phyloP scores from a whole-genome alignment of 176 grass and related monocot genomes.

The Hsuehochloa calcarea region DNA sequence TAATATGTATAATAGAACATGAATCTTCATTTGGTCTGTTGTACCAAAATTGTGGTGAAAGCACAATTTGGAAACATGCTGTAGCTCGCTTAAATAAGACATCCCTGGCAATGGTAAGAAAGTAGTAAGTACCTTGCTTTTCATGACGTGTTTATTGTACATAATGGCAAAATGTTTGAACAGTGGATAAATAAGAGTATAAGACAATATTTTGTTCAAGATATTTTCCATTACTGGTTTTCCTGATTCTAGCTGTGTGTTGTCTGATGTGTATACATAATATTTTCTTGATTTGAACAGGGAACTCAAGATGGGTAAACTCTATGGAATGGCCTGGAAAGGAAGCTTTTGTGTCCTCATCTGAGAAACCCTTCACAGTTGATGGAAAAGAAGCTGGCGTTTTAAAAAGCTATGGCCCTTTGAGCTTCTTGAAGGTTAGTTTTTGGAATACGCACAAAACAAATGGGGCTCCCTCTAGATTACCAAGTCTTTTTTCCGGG shows the following conservation, averaged over 20 bases:
- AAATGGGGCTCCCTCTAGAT: background rate
- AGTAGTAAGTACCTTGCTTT: background rate
- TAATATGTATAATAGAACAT: background rate
- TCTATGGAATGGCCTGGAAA: conserved; percentile 91
- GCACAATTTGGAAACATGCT: background rate
- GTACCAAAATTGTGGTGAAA: conserved; percentile 8
- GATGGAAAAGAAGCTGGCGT: conserved; percentile 75
- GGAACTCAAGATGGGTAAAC: conserved; percentile 95
- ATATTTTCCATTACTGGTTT: background rate
- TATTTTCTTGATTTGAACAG: conserved; percentile 36
- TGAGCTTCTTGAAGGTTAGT: conserved; percentile 93
- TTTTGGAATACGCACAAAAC: background rate
- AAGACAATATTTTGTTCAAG: background rate
- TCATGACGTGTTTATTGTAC: background rate
- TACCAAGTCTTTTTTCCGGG: background rate
- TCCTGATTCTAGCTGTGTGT: background rate
- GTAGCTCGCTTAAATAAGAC: background rate
- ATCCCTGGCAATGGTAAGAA: background rate
- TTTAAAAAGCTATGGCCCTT: conserved; percentile 73
- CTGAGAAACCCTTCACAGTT: conserved; percentile 57
- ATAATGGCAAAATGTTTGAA: background rate
- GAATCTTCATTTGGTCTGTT: background rate
- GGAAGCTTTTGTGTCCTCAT: conserved; percentile 60
- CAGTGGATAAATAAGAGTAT: background rate
- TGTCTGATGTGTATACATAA: background rate